Conservation (phyloP, 2,329 filamentous ascomycete genomes). For the Botryotinia globosa region DNA sequence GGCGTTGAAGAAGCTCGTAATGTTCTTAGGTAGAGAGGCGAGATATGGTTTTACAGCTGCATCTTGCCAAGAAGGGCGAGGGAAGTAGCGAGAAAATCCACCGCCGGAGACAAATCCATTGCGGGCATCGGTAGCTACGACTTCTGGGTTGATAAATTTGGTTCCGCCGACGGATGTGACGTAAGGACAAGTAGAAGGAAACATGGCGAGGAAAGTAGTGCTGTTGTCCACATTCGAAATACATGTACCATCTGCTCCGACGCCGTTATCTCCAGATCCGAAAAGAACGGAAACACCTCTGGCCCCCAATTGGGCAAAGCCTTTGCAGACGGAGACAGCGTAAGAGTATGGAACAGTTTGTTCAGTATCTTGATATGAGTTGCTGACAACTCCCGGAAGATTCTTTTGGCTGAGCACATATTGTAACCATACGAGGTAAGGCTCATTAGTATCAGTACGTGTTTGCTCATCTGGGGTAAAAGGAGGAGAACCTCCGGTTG, state of each 20-base stretch:
- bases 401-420: slow-evolving; percentile 46
- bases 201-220: slow-evolving; percentile 56
- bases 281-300: slow-evolving; percentile 53
- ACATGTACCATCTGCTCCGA: slow-evolving; percentile 39
- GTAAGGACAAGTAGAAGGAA: slow-evolving; percentile 65
- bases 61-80: slow-evolving; percentile 47
- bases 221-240: slow-evolving; percentile 56
- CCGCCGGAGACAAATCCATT: slow-evolving; percentile 42
- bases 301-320: slow-evolving; percentile 51
- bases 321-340: slow-evolving; percentile 50
- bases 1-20: slow-evolving; percentile 46
- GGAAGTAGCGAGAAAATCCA: slow-evolving; percentile 52
- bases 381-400: slow-evolving; percentile 54
- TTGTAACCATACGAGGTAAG: slow-evolving; percentile 54
- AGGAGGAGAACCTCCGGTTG: slow-evolving; percentile 54
- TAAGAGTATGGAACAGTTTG: slow-evolving; percentile 52
- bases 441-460: slow-evolving; percentile 45
- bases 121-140: slow-evolving; percentile 40
- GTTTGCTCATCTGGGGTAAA: slow-evolving; percentile 46
- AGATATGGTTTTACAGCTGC: slow-evolving; percentile 44
- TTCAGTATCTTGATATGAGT: slow-evolving; percentile 59
- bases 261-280: slow-evolving; percentile 52
- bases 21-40: slow-evolving; percentile 41
- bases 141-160: slow-evolving; percentile 39
- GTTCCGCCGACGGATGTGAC: slow-evolving; percentile 61